Percentiles rank a stretch among this genome's conserved stretches.
Evolutionary conservation across 2,329 filamentous ascomycete species (phyloP).

Genomic region (Clonostachys rhizophaga): DNA sequence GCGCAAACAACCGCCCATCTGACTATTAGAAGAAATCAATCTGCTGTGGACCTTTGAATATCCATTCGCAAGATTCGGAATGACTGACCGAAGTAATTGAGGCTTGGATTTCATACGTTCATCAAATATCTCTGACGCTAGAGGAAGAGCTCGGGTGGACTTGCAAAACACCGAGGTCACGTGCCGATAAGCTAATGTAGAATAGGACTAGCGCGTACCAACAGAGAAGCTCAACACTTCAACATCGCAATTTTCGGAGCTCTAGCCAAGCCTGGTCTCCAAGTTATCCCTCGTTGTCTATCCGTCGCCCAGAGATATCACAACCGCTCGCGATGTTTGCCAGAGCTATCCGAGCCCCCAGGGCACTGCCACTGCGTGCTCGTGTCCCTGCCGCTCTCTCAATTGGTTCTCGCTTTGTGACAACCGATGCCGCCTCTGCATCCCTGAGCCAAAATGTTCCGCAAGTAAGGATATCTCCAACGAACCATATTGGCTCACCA

Average conservation of each 20-base stretch:
- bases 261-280: slow-evolving; percentile 22
- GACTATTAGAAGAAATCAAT: too few species aligned
- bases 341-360: slow-evolving; percentile 54
- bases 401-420: slow-evolving; percentile 69
- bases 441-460: slow-evolving; percentile 66
- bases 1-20: too few species aligned
- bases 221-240: slow-evolving; percentile 31
- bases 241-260: slow-evolving; percentile 40
- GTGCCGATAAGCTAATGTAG: slow-evolving; percentile 14
- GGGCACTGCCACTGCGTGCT: slow-evolving; percentile 44
- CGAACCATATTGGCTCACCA: too few species aligned
- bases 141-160: too few species aligned
- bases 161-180: slow-evolving; percentile 9
- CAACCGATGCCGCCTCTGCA: slow-evolving; percentile 89
- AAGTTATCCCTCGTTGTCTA: slow-evolving; percentile 18
- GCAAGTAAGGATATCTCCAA: slow-evolving; percentile 10
- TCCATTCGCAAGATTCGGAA: too few species aligned
- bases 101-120: background rate
- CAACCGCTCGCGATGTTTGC: slow-evolving; percentile 58
- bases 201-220: slow-evolving; percentile 26
- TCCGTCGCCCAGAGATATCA: slow-evolving; percentile 24
- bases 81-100: too few species aligned
- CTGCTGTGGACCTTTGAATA: too few species aligned
- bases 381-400: slow-evolving; percentile 36
- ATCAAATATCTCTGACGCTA: background rate